A percentile compares a stretch with the other conserved stretches of the same genome.
phyloP scores from a whole-genome alignment of 768 basidiomycete genomes.

The Fomitopsis pulvina region DNA sequence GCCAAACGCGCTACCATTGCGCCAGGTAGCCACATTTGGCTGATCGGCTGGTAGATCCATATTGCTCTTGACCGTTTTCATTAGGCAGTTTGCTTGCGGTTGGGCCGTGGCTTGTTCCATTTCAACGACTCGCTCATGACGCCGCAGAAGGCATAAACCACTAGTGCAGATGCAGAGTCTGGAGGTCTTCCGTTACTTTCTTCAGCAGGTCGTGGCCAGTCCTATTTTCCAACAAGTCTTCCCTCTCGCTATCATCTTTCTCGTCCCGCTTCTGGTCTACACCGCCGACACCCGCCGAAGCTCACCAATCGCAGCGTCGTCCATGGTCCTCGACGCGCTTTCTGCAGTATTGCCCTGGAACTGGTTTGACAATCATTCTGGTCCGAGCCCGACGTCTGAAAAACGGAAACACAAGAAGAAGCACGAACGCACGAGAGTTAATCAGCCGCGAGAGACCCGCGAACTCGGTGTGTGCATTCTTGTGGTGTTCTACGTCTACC shows the following conservation, averaged over 20 bases:
- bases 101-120: too few relatives aligned
- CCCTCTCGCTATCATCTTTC: slow-evolving; percentile 48
- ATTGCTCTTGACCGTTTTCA: neutral
- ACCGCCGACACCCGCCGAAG: slow-evolving; percentile 22
- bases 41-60: neutral
- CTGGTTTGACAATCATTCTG: slow-evolving; percentile 35
- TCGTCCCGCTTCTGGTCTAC: slow-evolving; percentile 31
- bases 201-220: slow-evolving; percentile 10
- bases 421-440: slow-evolving; percentile 43
- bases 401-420: slow-evolving; percentile 43
- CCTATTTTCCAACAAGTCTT: slow-evolving; percentile 46
- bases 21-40: slow-evolving; percentile 57
- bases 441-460: slow-evolving; percentile 36
- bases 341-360: slow-evolving; percentile 57
- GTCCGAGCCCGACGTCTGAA: slow-evolving; percentile 10
- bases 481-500: neutral
- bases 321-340: slow-evolving; percentile 55
- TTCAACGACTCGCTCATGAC: slow-evolving; percentile 8
- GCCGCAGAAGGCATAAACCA: slow-evolving; percentile 4
- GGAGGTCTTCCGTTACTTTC: slow-evolving; percentile 9
- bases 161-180: slow-evolving; percentile 13
- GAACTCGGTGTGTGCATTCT: neutral
- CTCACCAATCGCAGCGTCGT: slow-evolving; percentile 17
- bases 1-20: slow-evolving; percentile 96
- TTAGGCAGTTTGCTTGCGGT: neutral